Evolutionary conservation across 805 yeast species (phyloP).

Genomic region (Teunomyces kruisii): DNA sequence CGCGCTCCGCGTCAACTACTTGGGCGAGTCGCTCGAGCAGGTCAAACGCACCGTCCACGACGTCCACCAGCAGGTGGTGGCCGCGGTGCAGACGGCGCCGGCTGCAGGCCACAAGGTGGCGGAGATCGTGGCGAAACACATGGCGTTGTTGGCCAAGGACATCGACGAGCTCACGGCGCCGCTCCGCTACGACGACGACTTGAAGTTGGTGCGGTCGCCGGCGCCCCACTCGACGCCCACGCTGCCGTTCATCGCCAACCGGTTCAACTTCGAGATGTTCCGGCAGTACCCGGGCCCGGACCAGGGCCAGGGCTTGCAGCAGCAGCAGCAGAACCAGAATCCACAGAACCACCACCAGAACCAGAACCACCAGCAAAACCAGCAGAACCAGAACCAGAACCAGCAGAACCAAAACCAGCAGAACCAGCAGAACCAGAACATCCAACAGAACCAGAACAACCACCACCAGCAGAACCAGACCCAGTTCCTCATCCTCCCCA

Average conservation of each 20-base stretch:
- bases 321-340: constrained; percentile 5
- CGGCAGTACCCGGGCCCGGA: neutral
- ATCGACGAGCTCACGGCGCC: constrained; percentile 16
- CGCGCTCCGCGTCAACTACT: constrained; percentile 14
- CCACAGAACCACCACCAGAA: neutral
- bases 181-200: constrained; percentile 2
- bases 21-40: constrained; percentile 12
- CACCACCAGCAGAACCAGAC: neutral
- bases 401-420: neutral
- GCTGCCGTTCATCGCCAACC: constrained; percentile 16
- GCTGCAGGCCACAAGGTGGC: constrained; percentile 12
- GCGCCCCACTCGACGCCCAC: constrained; percentile 16
- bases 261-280: constrained; percentile 17
- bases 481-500: neutral
- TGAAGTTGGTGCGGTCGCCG: constrained; percentile 5
- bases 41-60: constrained; percentile 13
- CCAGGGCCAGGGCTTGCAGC: neutral
- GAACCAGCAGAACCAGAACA: neutral
- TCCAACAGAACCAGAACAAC: neutral
- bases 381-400: constrained; percentile 1
- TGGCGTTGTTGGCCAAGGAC: constrained; percentile 19
- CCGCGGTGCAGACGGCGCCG: constrained; percentile 8
- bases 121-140: constrained; percentile 20
- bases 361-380: constrained; percentile 2
- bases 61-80: constrained; percentile 12